Percentiles rank a stretch among this genome's conserved stretches.
These are phyloP conservation scores for Eimeria maxima DNA, from an alignment of 169 alveolate species.

Conservation along the genomic window DNA sequence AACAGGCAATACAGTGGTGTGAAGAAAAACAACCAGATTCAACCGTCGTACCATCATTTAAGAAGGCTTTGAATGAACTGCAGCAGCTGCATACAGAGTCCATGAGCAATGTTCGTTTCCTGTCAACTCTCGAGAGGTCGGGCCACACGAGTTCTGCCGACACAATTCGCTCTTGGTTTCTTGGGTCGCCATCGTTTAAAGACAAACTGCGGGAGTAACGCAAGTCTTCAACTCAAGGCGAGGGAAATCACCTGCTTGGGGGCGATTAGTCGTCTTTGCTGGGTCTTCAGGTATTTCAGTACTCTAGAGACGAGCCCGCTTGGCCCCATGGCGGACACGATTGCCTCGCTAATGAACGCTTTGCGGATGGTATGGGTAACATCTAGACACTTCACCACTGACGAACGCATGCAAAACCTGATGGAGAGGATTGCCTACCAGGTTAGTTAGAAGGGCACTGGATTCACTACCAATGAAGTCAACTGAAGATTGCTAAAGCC, in stretches of 20 bases:
- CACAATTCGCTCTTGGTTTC: not conserved
- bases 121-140: constrained; percentile 94
- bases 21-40: constrained; percentile 62
- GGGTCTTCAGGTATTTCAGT: constrained; percentile 83
- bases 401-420: constrained; percentile 87
- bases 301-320: constrained; percentile 84
- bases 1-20: constrained; percentile 35
- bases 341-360: constrained; percentile 85
- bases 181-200: not conserved
- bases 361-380: constrained; percentile 88
- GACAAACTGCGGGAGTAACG: not conserved
- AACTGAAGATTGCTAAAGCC: not conserved
- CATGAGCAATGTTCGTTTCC: constrained; percentile 94
- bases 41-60: not conserved
- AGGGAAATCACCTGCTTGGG: not conserved
- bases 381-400: constrained; percentile 87
- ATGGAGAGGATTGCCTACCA: constrained; percentile 87
- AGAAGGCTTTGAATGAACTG: constrained; percentile 86
- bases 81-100: constrained; percentile 94
- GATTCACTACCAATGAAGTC: not conserved
- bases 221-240: not conserved
- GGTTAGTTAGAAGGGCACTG: constrained; percentile 57
- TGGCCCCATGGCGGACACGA: constrained; percentile 83
- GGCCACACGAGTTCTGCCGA: not conserved
- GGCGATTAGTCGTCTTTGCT: not conserved